These are phyloP conservation scores for Sarocladium kiliense DNA, from an alignment of 2,329 filamentous ascomycete genomes.

Conservation along the genomic window DNA sequence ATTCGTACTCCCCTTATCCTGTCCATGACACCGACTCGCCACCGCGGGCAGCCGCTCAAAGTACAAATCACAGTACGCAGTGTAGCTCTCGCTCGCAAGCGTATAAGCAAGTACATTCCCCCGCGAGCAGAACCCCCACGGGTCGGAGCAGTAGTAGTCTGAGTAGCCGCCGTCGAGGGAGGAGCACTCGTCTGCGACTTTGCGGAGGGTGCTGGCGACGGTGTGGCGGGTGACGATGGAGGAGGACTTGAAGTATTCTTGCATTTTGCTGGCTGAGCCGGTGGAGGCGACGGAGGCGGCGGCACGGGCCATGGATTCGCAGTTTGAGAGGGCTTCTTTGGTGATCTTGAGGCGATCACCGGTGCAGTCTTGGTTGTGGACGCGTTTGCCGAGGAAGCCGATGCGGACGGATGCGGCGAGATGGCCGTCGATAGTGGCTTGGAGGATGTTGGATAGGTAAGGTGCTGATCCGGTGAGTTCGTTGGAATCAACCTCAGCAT, in stretches of 20 bases:
- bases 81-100: slow-evolving; percentile 44
- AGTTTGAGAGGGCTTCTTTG: slow-evolving; percentile 42
- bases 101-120: slow-evolving; percentile 57
- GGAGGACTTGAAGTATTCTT: slow-evolving; percentile 61
- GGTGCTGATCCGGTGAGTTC: slow-evolving; percentile 34
- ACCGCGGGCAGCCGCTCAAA: slow-evolving; percentile 48
- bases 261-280: slow-evolving; percentile 44
- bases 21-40: slow-evolving; percentile 49
- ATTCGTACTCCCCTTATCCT: slow-evolving; percentile 61
- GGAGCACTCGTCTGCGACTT: slow-evolving; percentile 49
- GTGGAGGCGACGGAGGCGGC: slow-evolving; percentile 29
- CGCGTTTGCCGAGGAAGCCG: slow-evolving; percentile 42
- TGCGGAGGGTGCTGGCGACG: slow-evolving; percentile 45
- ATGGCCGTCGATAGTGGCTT: slow-evolving; percentile 48
- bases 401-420: slow-evolving; percentile 40
- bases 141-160: slow-evolving; percentile 54
- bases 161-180: slow-evolving; percentile 42
- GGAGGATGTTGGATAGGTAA: slow-evolving; percentile 52
- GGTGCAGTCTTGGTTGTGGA: slow-evolving; percentile 44
- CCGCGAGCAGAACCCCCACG: slow-evolving; percentile 46
- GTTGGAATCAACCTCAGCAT: slow-evolving; percentile 41
- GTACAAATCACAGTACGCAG: slow-evolving; percentile 58
- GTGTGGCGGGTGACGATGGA: slow-evolving; percentile 33
- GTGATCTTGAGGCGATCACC: slow-evolving; percentile 36
- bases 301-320: slow-evolving; percentile 41